Evolutionary conservation across 768 basidiomycete genomes (phyloP).

Genomic region (Grammothele lineata): DNA sequence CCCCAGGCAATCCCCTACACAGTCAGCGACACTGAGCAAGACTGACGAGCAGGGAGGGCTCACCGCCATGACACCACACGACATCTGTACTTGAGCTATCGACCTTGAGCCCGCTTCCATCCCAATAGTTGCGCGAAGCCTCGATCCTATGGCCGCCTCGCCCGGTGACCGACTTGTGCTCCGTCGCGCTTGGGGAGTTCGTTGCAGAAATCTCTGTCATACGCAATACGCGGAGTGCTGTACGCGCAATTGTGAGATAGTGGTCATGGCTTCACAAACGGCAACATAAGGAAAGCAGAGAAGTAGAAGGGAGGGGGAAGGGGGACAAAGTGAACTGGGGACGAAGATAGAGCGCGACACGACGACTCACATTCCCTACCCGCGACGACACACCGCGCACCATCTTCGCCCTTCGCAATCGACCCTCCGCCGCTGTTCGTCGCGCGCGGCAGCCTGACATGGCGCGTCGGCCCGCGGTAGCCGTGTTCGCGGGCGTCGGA

Average conservation of each 20-base stretch:
- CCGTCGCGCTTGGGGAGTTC: conserved; percentile 28
- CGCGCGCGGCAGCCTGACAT: conserved; percentile 57
- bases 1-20: neutral
- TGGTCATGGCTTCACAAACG: no score
- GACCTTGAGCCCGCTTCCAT: conserved; percentile 70
- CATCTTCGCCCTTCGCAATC: conserved; percentile 67
- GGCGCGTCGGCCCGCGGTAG: conserved; percentile 41
- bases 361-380: conserved; percentile 66
- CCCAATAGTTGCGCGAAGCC: conserved; percentile 73
- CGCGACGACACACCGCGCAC: conserved; percentile 61
- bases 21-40: neutral
- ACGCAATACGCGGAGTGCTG: conserved; percentile 38
- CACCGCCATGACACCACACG: conserved; percentile 65
- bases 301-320: no score
- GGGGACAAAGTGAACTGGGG: no score
- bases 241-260: conserved; percentile 10
- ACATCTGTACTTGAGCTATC: conserved; percentile 78
- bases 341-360: no score
- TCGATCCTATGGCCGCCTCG: conserved; percentile 67
- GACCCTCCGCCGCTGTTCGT: conserved; percentile 60
- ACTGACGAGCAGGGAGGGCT: conserved; percentile 3
- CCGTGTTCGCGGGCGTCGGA: conserved; percentile 43
- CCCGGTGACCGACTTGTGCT: conserved; percentile 51
- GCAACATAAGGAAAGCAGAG: no score
- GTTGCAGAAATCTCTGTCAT: conserved; percentile 42